A percentile compares a stretch with the other conserved stretches of the same genome.
Evolutionary conservation across 148 eudicot species (phyloP).

Genomic region (Amaranthus palmeri): DNA sequence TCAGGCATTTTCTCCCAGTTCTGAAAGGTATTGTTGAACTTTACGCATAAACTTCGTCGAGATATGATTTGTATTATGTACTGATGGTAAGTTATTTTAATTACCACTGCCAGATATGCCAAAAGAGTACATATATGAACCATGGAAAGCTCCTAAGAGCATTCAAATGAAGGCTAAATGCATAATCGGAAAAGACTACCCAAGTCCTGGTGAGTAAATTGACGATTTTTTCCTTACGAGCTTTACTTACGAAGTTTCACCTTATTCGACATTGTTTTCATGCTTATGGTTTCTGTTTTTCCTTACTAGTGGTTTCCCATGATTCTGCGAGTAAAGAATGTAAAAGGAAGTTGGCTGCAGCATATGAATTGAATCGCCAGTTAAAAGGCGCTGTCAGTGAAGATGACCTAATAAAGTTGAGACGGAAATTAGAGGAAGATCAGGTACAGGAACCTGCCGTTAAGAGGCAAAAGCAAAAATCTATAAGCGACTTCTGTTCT

Average conservation of each 20-base stretch:
- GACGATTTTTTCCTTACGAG: not conserved
- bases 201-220: slow-evolving; percentile 58
- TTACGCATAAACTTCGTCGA: not conserved
- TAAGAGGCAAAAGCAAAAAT: slow-evolving; percentile 48
- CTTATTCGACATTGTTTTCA: not conserved
- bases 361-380: slow-evolving; percentile 68
- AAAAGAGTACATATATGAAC: slow-evolving; percentile 85
- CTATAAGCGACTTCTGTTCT: slow-evolving; percentile 17
- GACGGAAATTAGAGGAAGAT: slow-evolving; percentile 54
- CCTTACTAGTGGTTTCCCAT: slow-evolving; percentile 57
- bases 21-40: slow-evolving; percentile 52
- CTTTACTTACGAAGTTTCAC: not conserved
- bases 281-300: not conserved
- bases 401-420: slow-evolving; percentile 47
- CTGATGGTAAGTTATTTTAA: not conserved
- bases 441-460: slow-evolving; percentile 31
- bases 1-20: slow-evolving; percentile 83
- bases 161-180: slow-evolving; percentile 78
- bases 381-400: slow-evolving; percentile 51
- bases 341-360: slow-evolving; percentile 65
- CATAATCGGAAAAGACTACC: slow-evolving; percentile 86
- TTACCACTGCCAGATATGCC: slow-evolving; percentile 91
- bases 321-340: slow-evolving; percentile 86
- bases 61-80: not conserved
- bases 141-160: slow-evolving; percentile 87